Evolutionary conservation across 1,284 basidiomycete genomes (phyloP), one percentile per base, ranked within the genome.

Genomic region (Papiliotrema laurentii): DNA sequence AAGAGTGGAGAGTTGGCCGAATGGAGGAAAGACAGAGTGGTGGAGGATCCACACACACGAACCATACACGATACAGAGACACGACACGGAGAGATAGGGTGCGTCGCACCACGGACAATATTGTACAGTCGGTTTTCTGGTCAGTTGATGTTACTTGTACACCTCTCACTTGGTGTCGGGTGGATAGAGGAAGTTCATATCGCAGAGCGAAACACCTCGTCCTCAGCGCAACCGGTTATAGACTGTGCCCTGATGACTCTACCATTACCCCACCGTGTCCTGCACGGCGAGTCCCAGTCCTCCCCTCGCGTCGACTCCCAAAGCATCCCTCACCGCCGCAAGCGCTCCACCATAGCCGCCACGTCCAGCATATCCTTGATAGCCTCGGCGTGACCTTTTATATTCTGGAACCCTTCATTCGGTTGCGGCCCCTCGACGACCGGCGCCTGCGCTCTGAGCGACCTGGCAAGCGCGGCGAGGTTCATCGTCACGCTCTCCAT

Each of bases 361-460:
- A 64, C 63, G 9, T 51, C 55, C 37, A 68, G 33, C 1, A 66
- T 60, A 51, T 68, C 66, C 50, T 59, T 60, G 30, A 68, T 63
- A 7, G 66, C 66, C 45, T 68, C 64, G 14, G 64, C 66, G 43
- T 68, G 66, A 9, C 66, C 35, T 45, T 68, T 68, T 47, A 66
- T 45, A 50, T 68, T 24, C 56, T 52, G 21, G 58, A 55, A 16
- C 50, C 47, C 27, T n/a, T n/a, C n/a, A n/a, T n/a, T 60, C 53
- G 22, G 24, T 18, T 18, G 21, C 42, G 14, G 5, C 9, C 5
- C 26, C 51, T 33, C 34, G 9, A n/a, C 19, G 34, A 36, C 14
- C 34, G 43, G 45, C n/a, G 45, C 53, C 36, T 25, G 54, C 14
- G 43, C 24, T 25, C 60, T 52, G 18, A 67, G 56, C 1, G 63